phyloP scores from a whole-genome alignment of 2,329 filamentous ascomycete species.

The Xylaria multiplex region DNA sequence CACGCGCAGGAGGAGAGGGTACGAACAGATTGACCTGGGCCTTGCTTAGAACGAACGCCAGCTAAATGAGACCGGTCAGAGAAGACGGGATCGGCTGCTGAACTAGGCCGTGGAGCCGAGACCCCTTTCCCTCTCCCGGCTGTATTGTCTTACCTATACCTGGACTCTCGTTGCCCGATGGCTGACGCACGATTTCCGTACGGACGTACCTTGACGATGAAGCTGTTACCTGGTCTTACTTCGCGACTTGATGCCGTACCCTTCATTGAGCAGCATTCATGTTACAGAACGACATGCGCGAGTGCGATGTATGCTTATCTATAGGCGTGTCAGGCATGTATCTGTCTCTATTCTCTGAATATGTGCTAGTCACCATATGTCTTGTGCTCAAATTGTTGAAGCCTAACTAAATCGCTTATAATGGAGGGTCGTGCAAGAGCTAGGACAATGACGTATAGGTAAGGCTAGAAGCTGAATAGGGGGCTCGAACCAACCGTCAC shows the following conservation, averaged over 20 bases:
- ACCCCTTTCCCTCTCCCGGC: conserved; percentile 24
- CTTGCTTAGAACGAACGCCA: conserved; percentile 14
- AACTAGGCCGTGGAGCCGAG: conserved; percentile 33
- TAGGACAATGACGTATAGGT: conserved; percentile 19
- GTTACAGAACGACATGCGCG: conserved; percentile 25
- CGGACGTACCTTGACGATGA: conserved; percentile 28
- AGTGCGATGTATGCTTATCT: conserved; percentile 14
- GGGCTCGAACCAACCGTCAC: conserved; percentile 17
- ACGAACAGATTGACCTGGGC: background rate
- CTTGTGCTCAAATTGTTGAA: conserved; percentile 8
- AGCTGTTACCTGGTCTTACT: conserved; percentile 27
- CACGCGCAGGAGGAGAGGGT: conserved; percentile 16
- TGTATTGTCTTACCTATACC: conserved; percentile 24
- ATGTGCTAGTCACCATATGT: background rate
- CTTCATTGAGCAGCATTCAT: conserved; percentile 10
- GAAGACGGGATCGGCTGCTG: conserved; percentile 31
- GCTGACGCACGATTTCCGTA: conserved; percentile 30
- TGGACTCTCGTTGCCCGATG: conserved; percentile 20
- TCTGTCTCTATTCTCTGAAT: conserved; percentile 10
- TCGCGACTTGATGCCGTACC: conserved; percentile 26
- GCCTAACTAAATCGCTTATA: conserved; percentile 7
- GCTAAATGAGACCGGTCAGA: conserved; percentile 35
- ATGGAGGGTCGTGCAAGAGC: background rate
- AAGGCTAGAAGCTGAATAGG: conserved; percentile 22
- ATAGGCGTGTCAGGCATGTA: conserved; percentile 7